phyloP scores from a whole-genome alignment of 2,329 filamentous ascomycete species.

The Colletotrichum falcatum region DNA sequence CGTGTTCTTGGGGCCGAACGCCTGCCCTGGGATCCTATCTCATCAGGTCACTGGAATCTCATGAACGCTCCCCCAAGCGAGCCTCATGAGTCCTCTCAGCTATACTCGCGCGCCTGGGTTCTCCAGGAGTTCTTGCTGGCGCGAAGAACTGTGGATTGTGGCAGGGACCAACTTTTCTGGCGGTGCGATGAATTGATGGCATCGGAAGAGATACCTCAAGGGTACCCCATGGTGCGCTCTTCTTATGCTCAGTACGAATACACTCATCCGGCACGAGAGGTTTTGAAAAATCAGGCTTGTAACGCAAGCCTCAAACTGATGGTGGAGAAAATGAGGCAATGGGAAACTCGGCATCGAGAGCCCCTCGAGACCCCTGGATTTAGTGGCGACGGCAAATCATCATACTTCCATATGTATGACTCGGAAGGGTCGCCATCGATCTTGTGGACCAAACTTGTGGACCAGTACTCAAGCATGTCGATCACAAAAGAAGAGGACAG shows the following conservation, averaged over 20 bases:
- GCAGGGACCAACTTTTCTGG: not conserved
- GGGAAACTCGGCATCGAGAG: no score
- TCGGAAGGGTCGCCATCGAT: not conserved
- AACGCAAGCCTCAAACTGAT: no score
- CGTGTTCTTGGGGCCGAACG: not conserved
- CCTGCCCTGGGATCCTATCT: not conserved
- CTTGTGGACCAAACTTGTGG: no score
- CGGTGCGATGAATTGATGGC: not conserved
- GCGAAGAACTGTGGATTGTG: not conserved
- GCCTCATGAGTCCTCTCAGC: no score
- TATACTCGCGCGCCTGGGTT: not conserved
- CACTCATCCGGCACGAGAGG: not conserved
- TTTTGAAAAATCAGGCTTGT: no score
- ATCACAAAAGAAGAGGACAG: not conserved
- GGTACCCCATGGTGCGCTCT: no score
- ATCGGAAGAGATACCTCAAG: not conserved
- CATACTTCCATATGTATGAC: no score
- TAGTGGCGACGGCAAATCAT: no score
- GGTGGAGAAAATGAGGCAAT: no score
- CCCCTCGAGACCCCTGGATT: no score
- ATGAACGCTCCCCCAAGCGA: fast-evolving
- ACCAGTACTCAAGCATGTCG: not conserved
- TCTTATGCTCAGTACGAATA: fast-evolving
- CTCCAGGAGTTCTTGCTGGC: not conserved
- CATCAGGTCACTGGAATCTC: no score